phyloP scores from a whole-genome alignment of 129 eudicot genomes.

The Erigeron canadensis region DNA sequence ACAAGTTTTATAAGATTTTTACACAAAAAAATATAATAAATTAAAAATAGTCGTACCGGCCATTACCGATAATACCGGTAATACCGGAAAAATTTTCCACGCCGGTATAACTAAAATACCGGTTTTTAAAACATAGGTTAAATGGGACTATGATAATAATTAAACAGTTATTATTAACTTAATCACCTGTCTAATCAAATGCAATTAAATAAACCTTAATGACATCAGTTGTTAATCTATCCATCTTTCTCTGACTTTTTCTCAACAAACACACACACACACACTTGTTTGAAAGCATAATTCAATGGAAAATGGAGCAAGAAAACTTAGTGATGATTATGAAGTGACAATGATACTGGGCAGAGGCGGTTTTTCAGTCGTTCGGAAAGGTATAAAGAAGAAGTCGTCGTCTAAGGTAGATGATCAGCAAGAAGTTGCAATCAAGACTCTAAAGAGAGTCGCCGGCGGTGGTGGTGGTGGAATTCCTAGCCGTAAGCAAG shows the following conservation, averaged over 20 bases:
- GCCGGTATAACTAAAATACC: no score
- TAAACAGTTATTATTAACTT: constrained; percentile 25
- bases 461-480: constrained; percentile 22
- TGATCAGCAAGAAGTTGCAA: constrained; percentile 47
- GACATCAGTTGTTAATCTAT: constrained; percentile 19
- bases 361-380: constrained; percentile 83
- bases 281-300: constrained; percentile 8
- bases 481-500: constrained; percentile 42
- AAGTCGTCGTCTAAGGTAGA: constrained; percentile 1
- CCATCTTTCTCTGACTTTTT: constrained; percentile 25
- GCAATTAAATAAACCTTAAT: constrained; percentile 23
- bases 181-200: constrained; percentile 24
- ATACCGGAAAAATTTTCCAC: no score
- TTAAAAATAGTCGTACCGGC: no score
- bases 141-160: no score
- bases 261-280: constrained; percentile 2
- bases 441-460: constrained; percentile 68
- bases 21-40: no score
- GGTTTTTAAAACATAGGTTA: no score
- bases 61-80: no score
- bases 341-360: constrained; percentile 69
- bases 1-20: no score
- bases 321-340: constrained; percentile 60
- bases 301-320: constrained; percentile 63
- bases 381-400: constrained; percentile 56